Conservation (phyloP, 176 grass and related monocot genomes). For the Carex parvula region DNA sequence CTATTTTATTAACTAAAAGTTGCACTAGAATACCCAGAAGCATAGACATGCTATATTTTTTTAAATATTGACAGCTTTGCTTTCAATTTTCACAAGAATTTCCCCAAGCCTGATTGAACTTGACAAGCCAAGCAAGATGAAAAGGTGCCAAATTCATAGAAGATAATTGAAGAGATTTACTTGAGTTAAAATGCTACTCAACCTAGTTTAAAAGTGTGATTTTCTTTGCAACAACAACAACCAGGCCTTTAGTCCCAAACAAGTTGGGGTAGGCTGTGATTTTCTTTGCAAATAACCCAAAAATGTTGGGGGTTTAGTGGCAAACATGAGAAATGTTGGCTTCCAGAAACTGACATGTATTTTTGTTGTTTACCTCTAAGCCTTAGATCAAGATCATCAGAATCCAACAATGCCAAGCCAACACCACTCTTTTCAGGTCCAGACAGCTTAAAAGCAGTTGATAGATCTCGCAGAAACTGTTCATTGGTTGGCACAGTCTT, state of each 20-base stretch:
- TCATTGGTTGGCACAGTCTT: constrained; percentile 33
- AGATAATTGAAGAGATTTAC: background rate
- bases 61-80: background rate
- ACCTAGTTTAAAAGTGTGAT: background rate
- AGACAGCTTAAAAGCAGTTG: constrained; percentile 60
- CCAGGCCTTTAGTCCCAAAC: no score
- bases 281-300: background rate
- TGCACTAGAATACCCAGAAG: constrained; percentile 8
- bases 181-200: background rate
- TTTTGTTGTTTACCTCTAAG: constrained; percentile 49
- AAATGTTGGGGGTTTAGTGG: background rate
- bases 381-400: constrained; percentile 53
- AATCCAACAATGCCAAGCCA: constrained; percentile 76
- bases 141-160: background rate
- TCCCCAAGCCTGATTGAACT: background rate
- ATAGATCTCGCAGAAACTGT: constrained; percentile 62
- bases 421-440: constrained; percentile 57
- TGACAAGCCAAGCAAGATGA: background rate
- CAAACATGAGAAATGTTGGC: background rate
- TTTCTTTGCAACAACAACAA: background rate
- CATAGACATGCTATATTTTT: background rate
- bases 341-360: background rate
- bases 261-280: background rate
- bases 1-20: background rate
- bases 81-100: background rate